phyloP scores from a whole-genome alignment of 164 flowering plant genomes.

The Umbilicus rupestris region DNA sequence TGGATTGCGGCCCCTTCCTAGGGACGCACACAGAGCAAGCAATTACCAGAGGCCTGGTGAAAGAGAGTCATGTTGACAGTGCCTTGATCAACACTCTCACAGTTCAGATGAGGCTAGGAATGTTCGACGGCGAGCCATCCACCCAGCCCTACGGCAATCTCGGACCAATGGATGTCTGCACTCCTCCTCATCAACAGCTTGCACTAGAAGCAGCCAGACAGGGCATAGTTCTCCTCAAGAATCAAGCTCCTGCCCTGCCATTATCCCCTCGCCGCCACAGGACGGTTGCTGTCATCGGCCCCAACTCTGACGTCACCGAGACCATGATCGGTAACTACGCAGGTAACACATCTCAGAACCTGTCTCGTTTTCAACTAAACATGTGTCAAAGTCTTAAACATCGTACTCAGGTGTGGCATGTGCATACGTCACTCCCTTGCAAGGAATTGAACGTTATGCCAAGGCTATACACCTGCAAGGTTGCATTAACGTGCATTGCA shows the following conservation, averaged over 20 bases:
- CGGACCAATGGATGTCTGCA: slow-evolving; percentile 60
- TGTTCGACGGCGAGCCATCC: slow-evolving; percentile 76
- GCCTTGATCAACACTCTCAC: slow-evolving; percentile 58
- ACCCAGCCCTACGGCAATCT: slow-evolving; percentile 49
- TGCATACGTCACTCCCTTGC: slow-evolving; percentile 61
- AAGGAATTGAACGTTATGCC: slow-evolving; percentile 55
- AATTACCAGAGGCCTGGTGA: slow-evolving; percentile 33
- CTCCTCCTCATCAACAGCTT: slow-evolving; percentile 48
- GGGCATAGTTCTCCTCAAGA: slow-evolving; percentile 81
- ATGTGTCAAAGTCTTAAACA: no score
- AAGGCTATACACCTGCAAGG: slow-evolving; percentile 53
- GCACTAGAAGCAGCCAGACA: slow-evolving; percentile 89
- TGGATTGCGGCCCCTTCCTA: slow-evolving; percentile 89
- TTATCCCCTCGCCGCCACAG: slow-evolving; percentile 38
- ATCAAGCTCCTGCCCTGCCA: slow-evolving; percentile 47
- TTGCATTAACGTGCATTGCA: slow-evolving; percentile 54
- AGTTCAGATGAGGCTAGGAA: slow-evolving; percentile 89
- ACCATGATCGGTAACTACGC: slow-evolving; percentile 92
- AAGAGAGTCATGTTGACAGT: slow-evolving; percentile 38
- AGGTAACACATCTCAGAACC: no score
- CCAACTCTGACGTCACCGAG: slow-evolving; percentile 59
- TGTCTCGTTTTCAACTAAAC: no score
- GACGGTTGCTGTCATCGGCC: slow-evolving; percentile 75
- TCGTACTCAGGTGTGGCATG: slow-evolving; percentile 87
- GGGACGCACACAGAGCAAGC: slow-evolving; percentile 59